Conservation (phyloP, 2,329 filamentous ascomycete genomes). For the Myriosclerotinia scirpicola region DNA sequence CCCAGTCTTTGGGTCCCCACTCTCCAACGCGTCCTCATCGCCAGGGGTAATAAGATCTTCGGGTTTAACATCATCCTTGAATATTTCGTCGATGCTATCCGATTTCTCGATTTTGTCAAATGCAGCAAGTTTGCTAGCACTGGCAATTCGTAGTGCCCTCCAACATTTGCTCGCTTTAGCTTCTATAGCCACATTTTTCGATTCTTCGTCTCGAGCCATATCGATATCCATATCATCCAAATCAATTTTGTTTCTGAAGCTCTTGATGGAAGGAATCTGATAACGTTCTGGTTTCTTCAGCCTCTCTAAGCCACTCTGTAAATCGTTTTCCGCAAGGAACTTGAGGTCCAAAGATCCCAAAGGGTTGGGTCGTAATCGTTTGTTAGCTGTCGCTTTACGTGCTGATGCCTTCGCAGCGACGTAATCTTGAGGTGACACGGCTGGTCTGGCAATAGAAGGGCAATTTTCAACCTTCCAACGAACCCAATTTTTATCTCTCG, state of each 20-base stretch:
- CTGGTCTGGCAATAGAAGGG: conserved; percentile 75
- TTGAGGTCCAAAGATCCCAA: conserved; percentile 73
- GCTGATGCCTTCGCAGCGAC: conserved; percentile 66
- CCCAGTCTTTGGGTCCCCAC: conserved; percentile 33
- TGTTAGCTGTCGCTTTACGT: conserved; percentile 66
- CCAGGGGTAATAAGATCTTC: conserved; percentile 41
- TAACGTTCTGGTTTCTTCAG: conserved; percentile 67
- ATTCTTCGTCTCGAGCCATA: conserved; percentile 65
- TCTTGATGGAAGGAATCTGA: conserved; percentile 66
- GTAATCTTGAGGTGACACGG: conserved; percentile 69
- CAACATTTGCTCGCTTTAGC: conserved; percentile 86
- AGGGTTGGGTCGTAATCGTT: conserved; percentile 65
- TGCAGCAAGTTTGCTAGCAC: conserved; percentile 67
- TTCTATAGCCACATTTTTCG: conserved; percentile 59
- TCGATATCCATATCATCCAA: conserved; percentile 84
- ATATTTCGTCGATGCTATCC: conserved; percentile 64
- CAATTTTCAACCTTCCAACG: conserved; percentile 97
- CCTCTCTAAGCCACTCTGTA: conserved; percentile 62
- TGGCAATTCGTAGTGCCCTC: conserved; percentile 81
- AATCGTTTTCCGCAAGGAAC: conserved; percentile 71
- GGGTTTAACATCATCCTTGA: conserved; percentile 48
- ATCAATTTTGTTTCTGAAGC: conserved; percentile 71
- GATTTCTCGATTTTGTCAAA: conserved; percentile 89
- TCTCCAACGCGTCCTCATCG: conserved; percentile 42
- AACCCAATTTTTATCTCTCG: conserved; percentile 97